These are phyloP conservation scores for Russula brevipes DNA, from an alignment of 768 basidiomycete species.

Conservation along the genomic window DNA sequence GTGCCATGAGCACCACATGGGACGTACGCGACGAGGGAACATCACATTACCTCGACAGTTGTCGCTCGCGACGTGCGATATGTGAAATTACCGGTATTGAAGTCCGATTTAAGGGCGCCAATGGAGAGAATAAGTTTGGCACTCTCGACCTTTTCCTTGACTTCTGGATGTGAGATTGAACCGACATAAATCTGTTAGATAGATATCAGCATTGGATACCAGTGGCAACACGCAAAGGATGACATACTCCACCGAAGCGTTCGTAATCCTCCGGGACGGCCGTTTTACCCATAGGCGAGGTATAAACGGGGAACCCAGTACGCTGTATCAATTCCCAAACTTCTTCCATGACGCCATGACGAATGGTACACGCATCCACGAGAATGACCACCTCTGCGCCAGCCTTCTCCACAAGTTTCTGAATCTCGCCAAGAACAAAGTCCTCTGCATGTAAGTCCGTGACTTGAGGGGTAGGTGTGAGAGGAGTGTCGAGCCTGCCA, in stretches of 20 bases:
- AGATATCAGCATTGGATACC: constrained; percentile 2
- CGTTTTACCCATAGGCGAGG: constrained; percentile 79
- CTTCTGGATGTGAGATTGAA: constrained; percentile 54
- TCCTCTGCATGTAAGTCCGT: constrained; percentile 57
- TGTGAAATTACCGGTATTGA: constrained; percentile 86
- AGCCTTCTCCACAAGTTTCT: constrained; percentile 56
- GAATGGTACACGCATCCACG: constrained; percentile 74
- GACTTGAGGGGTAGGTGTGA: constrained; percentile 43
- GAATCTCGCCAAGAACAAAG: constrained; percentile 71
- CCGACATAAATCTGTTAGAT: constrained; percentile 68
- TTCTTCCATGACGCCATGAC: constrained; percentile 63
- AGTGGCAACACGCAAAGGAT: neutral
- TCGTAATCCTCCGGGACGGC: constrained; percentile 63
- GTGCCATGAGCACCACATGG: neutral
- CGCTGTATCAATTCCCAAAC: constrained; percentile 54
- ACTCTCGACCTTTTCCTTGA: constrained; percentile 67
- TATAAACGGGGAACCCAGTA: constrained; percentile 70
- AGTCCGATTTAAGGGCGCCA: constrained; percentile 67
- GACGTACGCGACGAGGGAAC: neutral
- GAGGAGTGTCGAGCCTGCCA: constrained; percentile 54
- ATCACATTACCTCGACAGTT: constrained; percentile 53
- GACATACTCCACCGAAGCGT: constrained; percentile 74
- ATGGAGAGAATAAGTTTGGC: constrained; percentile 74
- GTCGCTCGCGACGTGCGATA: constrained; percentile 57
- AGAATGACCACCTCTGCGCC: constrained; percentile 64